Evolutionary conservation across 2,329 filamentous ascomycete genomes (phyloP).

Genomic region (Beauveria australis): DNA sequence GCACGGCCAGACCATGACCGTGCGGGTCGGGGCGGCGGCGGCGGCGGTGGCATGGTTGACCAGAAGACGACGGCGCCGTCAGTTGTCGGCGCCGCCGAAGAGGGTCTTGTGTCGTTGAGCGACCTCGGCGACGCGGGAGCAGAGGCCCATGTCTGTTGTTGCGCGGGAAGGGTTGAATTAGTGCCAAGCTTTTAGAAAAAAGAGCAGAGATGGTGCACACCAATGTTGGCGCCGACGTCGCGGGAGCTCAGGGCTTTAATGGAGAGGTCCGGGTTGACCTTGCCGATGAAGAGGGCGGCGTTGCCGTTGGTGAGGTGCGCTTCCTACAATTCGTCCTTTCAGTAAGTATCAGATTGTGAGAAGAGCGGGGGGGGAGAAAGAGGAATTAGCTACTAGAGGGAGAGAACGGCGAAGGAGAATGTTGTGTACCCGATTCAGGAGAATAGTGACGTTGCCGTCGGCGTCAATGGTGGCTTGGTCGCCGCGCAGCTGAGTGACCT

Average conservation of each 20-base stretch:
- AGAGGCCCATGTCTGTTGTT: slow-evolving; percentile 61
- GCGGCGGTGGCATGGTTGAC: slow-evolving; percentile 17
- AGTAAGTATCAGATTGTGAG: not conserved
- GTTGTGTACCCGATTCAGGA: slow-evolving; percentile 59
- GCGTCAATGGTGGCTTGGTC: slow-evolving; percentile 75
- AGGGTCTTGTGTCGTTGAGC: slow-evolving; percentile 76
- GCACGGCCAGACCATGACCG: slow-evolving; percentile 33
- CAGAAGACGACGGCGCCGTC: slow-evolving; percentile 20
- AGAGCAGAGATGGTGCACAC: slow-evolving; percentile 40
- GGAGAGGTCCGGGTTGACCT: slow-evolving; percentile 65
- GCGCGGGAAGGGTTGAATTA: not conserved
- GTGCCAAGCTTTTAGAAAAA: not conserved
- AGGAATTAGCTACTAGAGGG: too few relatives aligned
- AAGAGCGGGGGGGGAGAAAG: not conserved
- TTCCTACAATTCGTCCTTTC: slow-evolving; percentile 41
- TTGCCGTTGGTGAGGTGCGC: slow-evolving; percentile 61
- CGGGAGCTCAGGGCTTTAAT: slow-evolving; percentile 62
- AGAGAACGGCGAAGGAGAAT: not conserved
- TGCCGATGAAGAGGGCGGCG: slow-evolving; percentile 69
- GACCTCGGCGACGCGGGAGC: slow-evolving; percentile 72
- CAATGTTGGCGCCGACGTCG: slow-evolving; percentile 61
- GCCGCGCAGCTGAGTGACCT: slow-evolving; percentile 73
- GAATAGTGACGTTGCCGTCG: slow-evolving; percentile 64
- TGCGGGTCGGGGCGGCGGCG: slow-evolving; percentile 23
- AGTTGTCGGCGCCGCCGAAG: slow-evolving; percentile 54